These are phyloP conservation scores for Yamadazyma blattariae DNA, from an alignment of 1,139 yeast genomes.

Conservation along the genomic window DNA sequence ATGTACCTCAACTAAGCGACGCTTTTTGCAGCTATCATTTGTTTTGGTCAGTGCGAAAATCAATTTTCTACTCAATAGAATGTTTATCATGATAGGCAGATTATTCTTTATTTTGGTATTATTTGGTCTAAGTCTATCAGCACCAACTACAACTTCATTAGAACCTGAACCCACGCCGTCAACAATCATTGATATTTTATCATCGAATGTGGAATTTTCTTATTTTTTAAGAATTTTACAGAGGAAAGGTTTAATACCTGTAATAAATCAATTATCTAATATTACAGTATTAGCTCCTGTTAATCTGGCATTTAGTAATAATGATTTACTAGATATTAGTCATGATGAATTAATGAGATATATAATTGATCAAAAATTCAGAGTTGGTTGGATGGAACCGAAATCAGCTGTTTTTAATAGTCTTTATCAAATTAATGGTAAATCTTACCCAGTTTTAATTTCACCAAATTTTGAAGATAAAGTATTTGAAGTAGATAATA, in stretches of 20 bases:
- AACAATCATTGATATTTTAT: conserved; percentile 73
- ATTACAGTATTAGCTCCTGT: conserved; percentile 83
- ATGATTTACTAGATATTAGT: conserved; percentile 11
- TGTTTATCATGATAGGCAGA: not conserved
- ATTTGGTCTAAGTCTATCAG: not conserved
- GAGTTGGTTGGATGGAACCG: conserved; percentile 28
- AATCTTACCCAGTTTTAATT: conserved; percentile 25
- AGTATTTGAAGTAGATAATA: conserved; percentile 46
- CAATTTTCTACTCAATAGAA: too few species aligned
- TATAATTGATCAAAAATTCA: conserved; percentile 32
- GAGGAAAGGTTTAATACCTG: conserved; percentile 63
- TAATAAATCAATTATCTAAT: conserved; percentile 60
- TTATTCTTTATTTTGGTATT: not conserved
- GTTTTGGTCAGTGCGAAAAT: too few species aligned
- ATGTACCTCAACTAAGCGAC: too few species aligned
- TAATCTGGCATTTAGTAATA: conserved; percentile 66
- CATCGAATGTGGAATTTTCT: conserved; percentile 72
- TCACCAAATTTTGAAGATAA: conserved; percentile 26
- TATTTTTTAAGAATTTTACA: conserved; percentile 66
- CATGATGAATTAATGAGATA: conserved; percentile 29
- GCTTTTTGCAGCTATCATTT: too few species aligned
- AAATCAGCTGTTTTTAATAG: conserved; percentile 32
- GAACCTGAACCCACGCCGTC: conserved; percentile 29
- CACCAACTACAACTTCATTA: conserved; percentile 1
- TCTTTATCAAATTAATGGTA: conserved; percentile 19